Evolutionary conservation across 257 asterid genomes (phyloP), one percentile per base, ranked within the genome.

Genomic region (Ligustrum vulgare): DNA sequence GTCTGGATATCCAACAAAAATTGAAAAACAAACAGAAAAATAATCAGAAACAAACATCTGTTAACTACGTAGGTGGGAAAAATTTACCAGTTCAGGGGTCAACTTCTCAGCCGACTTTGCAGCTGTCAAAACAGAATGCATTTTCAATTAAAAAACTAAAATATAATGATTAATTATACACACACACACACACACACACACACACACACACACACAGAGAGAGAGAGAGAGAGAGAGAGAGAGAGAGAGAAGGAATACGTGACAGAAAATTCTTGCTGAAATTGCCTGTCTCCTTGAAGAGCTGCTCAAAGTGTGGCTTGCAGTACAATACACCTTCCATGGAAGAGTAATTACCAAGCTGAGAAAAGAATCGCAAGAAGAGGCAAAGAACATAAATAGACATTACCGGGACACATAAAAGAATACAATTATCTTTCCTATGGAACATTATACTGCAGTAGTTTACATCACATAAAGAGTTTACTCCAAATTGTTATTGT

Each of bases 101-200:
- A 81, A 82, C 90, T 89, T 91, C 85, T 88, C 97, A 78, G 97
- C 96, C 35, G 97, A 90, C 87, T 94, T 94, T 68, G 91, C 91
- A 85, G 98, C 98, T 92, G 93, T 79, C 62, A 77, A 79, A 74
- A 74, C 68, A 25, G 33, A 25, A 60, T 74, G 71, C 69, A 70
- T 71, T 45, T 51, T 41, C 41, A 72, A 81, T 82, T 73, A 82
- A 73, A 79, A 35, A 65, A 69, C 67, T 34, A 60, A 79, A 64
- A 10, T 22, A 51, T 37, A 76, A 75, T n/a, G n/a, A n/a, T n/a
- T n/a, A n/a, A n/a, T n/a, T n/a, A n/a, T n/a, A n/a, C n/a, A n/a
- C n/a, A n/a, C n/a, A n/a, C n/a, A n/a, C n/a, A n/a, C n/a, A n/a
- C n/a, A n/a, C n/a, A n/a, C n/a, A n/a, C n/a, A n/a, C n/a, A n/a